Evolutionary conservation across 352 stramenopile species (phyloP).

Genomic region (Phytophthora nicotianae): DNA sequence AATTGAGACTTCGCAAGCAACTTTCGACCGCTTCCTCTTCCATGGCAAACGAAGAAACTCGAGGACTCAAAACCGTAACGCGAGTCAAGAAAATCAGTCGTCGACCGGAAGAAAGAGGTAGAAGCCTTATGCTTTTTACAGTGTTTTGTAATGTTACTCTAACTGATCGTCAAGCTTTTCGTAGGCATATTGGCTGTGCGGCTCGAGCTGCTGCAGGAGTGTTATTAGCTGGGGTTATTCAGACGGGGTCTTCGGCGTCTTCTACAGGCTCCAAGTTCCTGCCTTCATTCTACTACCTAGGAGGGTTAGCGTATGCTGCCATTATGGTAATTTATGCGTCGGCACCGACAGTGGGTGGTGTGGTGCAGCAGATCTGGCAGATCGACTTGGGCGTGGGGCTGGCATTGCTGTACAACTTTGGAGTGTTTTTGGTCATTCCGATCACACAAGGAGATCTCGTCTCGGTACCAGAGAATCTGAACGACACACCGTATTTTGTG

Average conservation of each 20-base stretch:
- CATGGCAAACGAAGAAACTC: slow-evolving; percentile 15
- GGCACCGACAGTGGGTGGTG: slow-evolving; percentile 58
- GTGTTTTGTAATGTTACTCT: not conserved
- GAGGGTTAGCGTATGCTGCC: slow-evolving; percentile 62
- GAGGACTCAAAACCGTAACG: slow-evolving; percentile 20
- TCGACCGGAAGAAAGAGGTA: slow-evolving; percentile 37
- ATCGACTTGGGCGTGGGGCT: slow-evolving; percentile 67
- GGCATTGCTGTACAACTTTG: slow-evolving; percentile 71
- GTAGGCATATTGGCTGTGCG: slow-evolving; percentile 39
- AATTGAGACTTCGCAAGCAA: slow-evolving; percentile 40
- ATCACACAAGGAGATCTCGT: slow-evolving; percentile 55
- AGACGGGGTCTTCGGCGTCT: slow-evolving; percentile 46
- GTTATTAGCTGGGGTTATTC: slow-evolving; percentile 56
- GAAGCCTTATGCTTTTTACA: not conserved
- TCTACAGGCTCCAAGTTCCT: slow-evolving; percentile 51
- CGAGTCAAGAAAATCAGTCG: slow-evolving; percentile 48
- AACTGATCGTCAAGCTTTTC: slow-evolving; percentile 36
- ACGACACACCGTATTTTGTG: slow-evolving; percentile 55
- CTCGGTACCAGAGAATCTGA: slow-evolving; percentile 47
- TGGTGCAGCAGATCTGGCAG: slow-evolving; percentile 71
- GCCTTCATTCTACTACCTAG: slow-evolving; percentile 66
- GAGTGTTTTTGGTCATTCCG: slow-evolving; percentile 55
- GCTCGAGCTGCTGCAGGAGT: slow-evolving; percentile 63
- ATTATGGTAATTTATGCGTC: slow-evolving; percentile 73
- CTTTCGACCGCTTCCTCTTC: slow-evolving; percentile 19